Evolutionary conservation across 306 rosid genomes (phyloP), one percentile per base, ranked within the genome.

Genomic region (Castanea mollissima): DNA sequence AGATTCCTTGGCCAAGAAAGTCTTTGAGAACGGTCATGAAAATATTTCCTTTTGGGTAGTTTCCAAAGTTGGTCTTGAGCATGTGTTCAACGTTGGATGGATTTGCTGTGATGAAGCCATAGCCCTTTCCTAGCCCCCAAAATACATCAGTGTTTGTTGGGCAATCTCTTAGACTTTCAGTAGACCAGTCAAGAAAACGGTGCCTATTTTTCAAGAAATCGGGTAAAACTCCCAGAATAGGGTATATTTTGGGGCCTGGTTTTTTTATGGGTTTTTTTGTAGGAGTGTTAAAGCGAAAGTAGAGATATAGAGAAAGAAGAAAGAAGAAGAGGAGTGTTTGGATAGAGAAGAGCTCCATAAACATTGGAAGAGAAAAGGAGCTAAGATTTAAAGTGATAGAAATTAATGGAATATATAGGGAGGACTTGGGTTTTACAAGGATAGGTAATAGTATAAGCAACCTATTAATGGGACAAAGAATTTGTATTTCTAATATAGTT

Each of bases 121-220:
- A 57, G 74, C 74, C 2, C 0, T 29, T 83, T 29, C 80, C 87
- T 4, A 91, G 90, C 23, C 90, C 88, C 23, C 1, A 6, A 60
- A 84, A 78, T 52, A 86, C 71, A 81, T 86, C 83, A 73, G 97
- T 85, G 84, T 83, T 73, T 34, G 86, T 81, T 58, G 88, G 90
- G 64, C 83, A 63, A 13, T n/a, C 23, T 18, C 74, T 46, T 49
- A 91, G 92, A 71, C 84, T 72, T 15, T 81, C 60, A 44, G 97
- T 85, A 59, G 63, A 57, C 96, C 96, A 93, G 0, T 91, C 88
- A 1, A 89, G 90, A 55, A 87, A 88, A 2, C 88, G 91, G 79
- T 88, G 87, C 3, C 97, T 88, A 78, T 93, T 85, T 11, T 12
- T 41, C 2, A 91, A 18, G 80, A 93, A 91, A 0, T 56, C 83